Percentiles rank a stretch among this genome's conserved stretches.
phyloP scores from a whole-genome alignment of 2,329 filamentous ascomycete genomes.

The Aureobasidium uvarum region DNA sequence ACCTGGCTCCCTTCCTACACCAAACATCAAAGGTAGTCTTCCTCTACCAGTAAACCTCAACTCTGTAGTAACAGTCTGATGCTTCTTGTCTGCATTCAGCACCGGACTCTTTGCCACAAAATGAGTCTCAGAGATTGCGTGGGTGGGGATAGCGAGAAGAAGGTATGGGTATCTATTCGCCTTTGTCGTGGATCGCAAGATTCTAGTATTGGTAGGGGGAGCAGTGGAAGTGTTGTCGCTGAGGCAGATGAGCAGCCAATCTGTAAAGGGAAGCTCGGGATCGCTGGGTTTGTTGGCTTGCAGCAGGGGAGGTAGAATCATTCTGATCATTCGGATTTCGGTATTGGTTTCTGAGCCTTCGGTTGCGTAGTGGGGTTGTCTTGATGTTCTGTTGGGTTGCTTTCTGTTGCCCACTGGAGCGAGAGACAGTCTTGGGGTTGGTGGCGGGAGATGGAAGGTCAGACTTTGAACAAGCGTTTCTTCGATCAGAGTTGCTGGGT shows the following conservation, averaged over 20 bases:
- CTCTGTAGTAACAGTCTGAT: neutral
- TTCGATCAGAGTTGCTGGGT: neutral
- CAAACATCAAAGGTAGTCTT: neutral
- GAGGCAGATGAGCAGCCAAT: neutral
- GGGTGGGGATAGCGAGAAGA: neutral
- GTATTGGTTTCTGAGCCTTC: conserved; percentile 4
- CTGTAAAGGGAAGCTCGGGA: neutral
- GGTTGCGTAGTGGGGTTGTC: neutral
- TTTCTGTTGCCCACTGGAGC: neutral
- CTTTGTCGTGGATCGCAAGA: neutral
- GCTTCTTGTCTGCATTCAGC: neutral
- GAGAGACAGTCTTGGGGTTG: neutral
- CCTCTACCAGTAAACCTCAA: neutral
- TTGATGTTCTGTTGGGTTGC: neutral
- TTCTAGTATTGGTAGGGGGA: neutral
- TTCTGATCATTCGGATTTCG: neutral
- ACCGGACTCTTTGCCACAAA: neutral
- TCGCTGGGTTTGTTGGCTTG: neutral
- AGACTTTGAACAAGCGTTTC: neutral
- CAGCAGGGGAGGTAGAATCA: neutral
- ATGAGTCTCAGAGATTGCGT: neutral
- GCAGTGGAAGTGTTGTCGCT: neutral
- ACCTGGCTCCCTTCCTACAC: neutral
- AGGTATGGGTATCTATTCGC: neutral
- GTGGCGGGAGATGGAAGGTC: neutral